Evolutionary conservation across 2,329 filamentous ascomycete genomes (phyloP), one percentile per base, ranked within the genome.

Genomic region (Talaromyces sp.): DNA sequence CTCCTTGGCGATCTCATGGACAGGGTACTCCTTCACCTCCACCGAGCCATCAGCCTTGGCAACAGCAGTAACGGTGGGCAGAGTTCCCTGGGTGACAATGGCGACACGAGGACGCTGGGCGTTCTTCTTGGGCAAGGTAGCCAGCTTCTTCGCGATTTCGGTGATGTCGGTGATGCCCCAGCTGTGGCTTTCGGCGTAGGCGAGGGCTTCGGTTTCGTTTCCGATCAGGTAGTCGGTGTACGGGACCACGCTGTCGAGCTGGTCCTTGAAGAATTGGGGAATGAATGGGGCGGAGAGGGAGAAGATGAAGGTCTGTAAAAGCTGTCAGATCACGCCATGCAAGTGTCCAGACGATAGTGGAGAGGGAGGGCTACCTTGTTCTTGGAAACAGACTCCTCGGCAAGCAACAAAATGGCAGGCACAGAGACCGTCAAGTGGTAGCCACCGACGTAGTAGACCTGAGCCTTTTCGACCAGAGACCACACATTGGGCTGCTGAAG

Each of bases 401-500:
- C 94, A 56, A 99, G 85, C 67, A 92, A 91, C 83, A 93, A 83
- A 74, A 96, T 92, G 67, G 95, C 94, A 27, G 90, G 88, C 52
- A 94, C 92, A 79, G 89, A 96, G 73, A 99, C 95, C 50, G 95
- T 99, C 83, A 99, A 86, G 83, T 99, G 95, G 83, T 92, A 99
- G 53, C 95, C 95, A 73, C 95, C 95, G 65, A 99, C 88, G 74
- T 96, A 99, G 84, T 89, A 97, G 71, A 90, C 84, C 74, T 93
- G 86, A 61, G 94, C 93, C 70, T 89, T 87, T 86, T 98, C 87
- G 63, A 95, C 95, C 57, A 97, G 84, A 68, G 87, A 85, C 95
- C 95, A 99, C 79, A 98, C 89, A 79, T 94, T 87, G 59, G 91
- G 89, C 76, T 87, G 86, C 86, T 96, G 92, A 76, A 99, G 81